phyloP scores from a whole-genome alignment of 2,329 filamentous ascomycete species.

The Phialophora chinensis region DNA sequence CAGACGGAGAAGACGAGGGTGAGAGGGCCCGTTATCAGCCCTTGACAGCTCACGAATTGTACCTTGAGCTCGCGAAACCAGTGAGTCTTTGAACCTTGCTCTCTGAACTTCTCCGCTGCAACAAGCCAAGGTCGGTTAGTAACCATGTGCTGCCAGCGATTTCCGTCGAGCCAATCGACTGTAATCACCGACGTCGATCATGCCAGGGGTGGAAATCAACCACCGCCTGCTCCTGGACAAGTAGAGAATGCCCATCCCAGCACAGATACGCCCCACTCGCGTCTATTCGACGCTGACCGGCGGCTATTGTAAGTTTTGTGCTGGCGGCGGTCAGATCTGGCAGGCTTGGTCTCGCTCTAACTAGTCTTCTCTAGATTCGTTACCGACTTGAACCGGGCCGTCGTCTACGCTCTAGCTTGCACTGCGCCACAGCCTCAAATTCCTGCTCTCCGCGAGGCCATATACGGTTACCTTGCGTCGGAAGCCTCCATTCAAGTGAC shows the following conservation, averaged over 20 bases:
- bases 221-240: no score
- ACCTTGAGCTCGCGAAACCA: conserved; percentile 2
- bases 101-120: no score
- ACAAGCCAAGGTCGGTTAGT: no score
- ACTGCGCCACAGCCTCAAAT: conserved; percentile 3
- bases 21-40: neutral
- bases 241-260: neutral
- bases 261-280: neutral
- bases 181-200: no score
- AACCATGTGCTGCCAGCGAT: no score
- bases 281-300: neutral
- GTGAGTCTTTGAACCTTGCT: conserved; percentile 10
- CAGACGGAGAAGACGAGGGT: neutral
- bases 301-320: neutral
- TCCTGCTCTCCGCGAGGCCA: neutral
- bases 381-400: neutral
- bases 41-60: conserved; percentile 17
- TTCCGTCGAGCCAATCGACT: no score
- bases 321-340: no score
- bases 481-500: conserved; percentile 5
- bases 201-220: no score
- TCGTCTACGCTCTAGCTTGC: neutral
- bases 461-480: neutral
- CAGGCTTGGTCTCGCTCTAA: neutral
- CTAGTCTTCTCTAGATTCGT: neutral